Evolutionary conservation across 2,329 filamentous ascomycete genomes (phyloP).

Genomic region (Saccharata proteae): DNA sequence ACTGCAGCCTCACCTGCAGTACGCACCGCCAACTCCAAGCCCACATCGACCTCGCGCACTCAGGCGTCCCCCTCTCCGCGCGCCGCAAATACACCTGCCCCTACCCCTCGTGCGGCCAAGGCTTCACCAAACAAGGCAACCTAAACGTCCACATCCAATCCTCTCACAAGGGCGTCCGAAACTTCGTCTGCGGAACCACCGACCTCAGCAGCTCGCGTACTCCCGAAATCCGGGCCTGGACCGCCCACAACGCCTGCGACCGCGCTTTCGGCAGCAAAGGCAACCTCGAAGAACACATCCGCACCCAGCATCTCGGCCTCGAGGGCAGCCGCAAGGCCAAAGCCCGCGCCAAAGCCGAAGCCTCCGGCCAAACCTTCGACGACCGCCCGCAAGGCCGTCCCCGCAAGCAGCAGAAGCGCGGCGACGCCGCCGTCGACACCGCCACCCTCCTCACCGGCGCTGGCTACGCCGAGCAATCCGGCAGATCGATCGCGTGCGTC

Average conservation of each 20-base stretch:
- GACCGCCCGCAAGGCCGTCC: constrained; percentile 1
- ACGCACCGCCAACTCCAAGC: constrained; percentile 40
- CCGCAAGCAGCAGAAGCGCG: constrained; percentile 1
- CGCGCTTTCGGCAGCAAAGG: constrained; percentile 65
- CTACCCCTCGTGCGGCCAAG: constrained; percentile 56
- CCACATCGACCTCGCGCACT: constrained; percentile 68
- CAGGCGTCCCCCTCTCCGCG: constrained; percentile 37
- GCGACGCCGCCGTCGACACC: constrained; percentile 13
- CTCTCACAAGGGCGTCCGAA: constrained; percentile 59
- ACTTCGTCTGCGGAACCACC: constrained; percentile 66
- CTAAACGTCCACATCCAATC: constrained; percentile 66
- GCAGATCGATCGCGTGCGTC: constrained; percentile 41
- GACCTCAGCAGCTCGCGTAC: constrained; percentile 39
- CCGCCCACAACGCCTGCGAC: constrained; percentile 57
- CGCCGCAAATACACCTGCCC: constrained; percentile 56
- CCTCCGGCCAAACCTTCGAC: constrained; percentile 11
- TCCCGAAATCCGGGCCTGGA: constrained; percentile 51
- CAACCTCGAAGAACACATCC: constrained; percentile 71
- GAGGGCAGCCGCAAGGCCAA: constrained; percentile 25
- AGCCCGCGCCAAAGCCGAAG: constrained; percentile 28
- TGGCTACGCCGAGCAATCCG: constrained; percentile 39
- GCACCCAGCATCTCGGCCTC: constrained; percentile 65
- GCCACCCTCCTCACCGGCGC: constrained; percentile 43
- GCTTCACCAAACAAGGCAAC: constrained; percentile 76
- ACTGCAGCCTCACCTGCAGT: constrained; percentile 58